phyloP scores from a whole-genome alignment of 2,329 filamentous ascomycete species.

The Teratosphaeria nubilosa region DNA sequence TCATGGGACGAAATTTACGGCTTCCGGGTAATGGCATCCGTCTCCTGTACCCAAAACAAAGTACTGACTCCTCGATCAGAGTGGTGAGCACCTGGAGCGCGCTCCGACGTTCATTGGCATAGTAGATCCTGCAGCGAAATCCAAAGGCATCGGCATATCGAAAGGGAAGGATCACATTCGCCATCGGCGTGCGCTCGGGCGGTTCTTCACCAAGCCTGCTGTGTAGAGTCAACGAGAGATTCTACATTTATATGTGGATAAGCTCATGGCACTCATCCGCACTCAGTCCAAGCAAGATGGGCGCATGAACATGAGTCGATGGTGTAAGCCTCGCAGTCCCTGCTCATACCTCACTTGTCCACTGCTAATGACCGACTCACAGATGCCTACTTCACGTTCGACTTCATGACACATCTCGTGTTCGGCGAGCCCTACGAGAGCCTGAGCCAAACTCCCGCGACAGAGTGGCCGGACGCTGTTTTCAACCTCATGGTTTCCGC shows the following conservation, averaged over 20 bases:
- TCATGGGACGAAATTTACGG: not conserved
- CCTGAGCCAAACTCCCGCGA: not conserved
- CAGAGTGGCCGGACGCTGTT: not conserved
- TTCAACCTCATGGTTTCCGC: not conserved
- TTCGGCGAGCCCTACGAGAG: not conserved
- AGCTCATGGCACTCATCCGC: not conserved
- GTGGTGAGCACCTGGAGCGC: not conserved
- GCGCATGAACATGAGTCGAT: not conserved
- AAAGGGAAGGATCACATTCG: not conserved
- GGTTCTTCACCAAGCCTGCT: not conserved
- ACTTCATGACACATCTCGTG: not conserved
- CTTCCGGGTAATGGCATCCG: not conserved
- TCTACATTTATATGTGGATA: not conserved
- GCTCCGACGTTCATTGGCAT: not conserved
- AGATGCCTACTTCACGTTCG: not conserved
- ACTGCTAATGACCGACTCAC: not conserved
- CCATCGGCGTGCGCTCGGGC: not conserved
- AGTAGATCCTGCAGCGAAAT: not conserved
- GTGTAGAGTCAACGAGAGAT: not conserved
- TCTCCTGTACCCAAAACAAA: no score
- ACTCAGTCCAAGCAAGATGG: no score
- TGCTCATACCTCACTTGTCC: not conserved
- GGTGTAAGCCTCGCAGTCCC: not conserved
- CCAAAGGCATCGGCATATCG: not conserved
- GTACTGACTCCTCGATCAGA: not conserved